Percentiles rank a stretch among this genome's conserved stretches.
Conservation (phyloP, 1,139 yeast genomes). For the Sugiyamaella grinbergsii region DNA sequence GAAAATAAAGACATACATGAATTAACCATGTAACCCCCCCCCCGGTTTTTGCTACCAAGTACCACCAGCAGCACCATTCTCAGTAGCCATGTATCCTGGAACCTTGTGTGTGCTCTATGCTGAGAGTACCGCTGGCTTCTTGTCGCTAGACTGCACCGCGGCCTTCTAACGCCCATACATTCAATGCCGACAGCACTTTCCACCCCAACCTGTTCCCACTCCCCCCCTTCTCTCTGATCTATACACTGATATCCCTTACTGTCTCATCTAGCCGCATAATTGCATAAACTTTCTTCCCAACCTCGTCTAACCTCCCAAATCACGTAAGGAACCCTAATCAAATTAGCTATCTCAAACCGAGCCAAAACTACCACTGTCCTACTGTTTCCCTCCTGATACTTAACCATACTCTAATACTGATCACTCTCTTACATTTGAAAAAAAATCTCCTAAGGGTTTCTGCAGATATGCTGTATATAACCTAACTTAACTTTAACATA, state of each 20-base stretch:
- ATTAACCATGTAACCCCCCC: too few species aligned
- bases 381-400: not conserved
- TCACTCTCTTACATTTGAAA: not conserved
- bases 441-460: not conserved
- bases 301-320: constrained; percentile 8
- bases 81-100: too few species aligned
- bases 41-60: too few species aligned
- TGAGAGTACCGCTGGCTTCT: too few species aligned
- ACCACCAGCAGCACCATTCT: too few species aligned
- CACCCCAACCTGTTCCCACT: not conserved
- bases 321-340: constrained; percentile 2
- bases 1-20: too few species aligned
- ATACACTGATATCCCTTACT: not conserved
- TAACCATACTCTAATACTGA: not conserved
- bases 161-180: too few species aligned
- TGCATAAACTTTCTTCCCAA: constrained; percentile 14
- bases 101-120: too few species aligned
- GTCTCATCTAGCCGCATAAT: not conserved
- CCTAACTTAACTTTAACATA: constrained; percentile 12
- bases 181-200: too few species aligned
- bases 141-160: too few species aligned
- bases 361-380: not conserved
- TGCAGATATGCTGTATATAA: constrained; percentile 11
- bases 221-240: too few species aligned
- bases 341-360: not conserved